Evolutionary conservation across 257 asterid species (phyloP).

Genomic region (Ilex aquifolium): DNA sequence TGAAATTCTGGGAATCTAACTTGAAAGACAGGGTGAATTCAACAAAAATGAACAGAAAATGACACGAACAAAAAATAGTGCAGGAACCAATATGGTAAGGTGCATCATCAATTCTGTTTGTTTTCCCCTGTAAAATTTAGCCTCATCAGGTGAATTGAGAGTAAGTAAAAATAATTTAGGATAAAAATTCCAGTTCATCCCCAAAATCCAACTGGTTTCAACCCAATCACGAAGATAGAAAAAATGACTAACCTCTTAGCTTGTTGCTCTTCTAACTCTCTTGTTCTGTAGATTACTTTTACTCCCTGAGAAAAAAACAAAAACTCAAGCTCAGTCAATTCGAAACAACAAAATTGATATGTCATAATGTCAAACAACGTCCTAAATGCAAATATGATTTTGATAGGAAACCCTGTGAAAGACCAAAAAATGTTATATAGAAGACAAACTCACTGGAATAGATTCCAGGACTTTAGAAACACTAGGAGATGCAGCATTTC

Average conservation of each 20-base stretch:
- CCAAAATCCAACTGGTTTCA: conserved; percentile 7
- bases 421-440: conserved; percentile 1
- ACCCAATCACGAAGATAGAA: conserved; percentile 13
- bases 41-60: no score
- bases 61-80: no score
- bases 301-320: conserved; percentile 59
- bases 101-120: background rate
- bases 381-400: background rate
- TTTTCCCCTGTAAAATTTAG: background rate
- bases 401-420: conserved; percentile 14
- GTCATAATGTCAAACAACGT: conserved; percentile 4
- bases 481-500: conserved; percentile 40
- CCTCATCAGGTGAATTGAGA: background rate
- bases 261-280: conserved; percentile 91
- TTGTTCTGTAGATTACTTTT: conserved; percentile 84
- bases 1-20: no score
- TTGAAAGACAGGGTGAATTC: no score
- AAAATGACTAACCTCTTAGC: conserved; percentile 61
- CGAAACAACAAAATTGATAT: background rate
- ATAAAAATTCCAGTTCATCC: background rate
- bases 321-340: conserved; percentile 6
- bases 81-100: background rate
- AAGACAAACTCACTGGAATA: conserved; percentile 41
- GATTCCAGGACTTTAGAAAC: conserved; percentile 45
- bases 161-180: background rate